These are phyloP conservation scores for Dactylellina haptotyla DNA, from an alignment of 2,329 filamentous ascomycete species.

Conservation along the genomic window DNA sequence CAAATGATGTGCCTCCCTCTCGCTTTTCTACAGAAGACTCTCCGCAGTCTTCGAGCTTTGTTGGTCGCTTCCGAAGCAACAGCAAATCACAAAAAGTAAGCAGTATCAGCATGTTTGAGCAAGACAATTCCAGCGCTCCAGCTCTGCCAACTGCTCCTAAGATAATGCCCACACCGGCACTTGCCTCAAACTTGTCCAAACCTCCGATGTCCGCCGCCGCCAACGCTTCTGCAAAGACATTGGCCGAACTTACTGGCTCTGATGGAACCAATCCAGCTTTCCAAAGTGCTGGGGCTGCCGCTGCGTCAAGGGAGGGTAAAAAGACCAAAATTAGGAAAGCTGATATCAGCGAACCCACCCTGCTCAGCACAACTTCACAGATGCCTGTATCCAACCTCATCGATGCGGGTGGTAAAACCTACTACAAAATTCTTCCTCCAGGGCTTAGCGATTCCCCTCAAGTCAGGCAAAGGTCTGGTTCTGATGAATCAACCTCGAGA, in stretches of 20 bases:
- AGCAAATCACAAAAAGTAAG: constrained; percentile 47
- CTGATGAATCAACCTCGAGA: constrained; percentile 32
- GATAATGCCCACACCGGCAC: constrained; percentile 3
- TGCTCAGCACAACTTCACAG: constrained; percentile 45
- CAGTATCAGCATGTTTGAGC: constrained; percentile 43
- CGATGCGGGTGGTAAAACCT: constrained; percentile 40
- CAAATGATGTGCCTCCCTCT: constrained; percentile 23
- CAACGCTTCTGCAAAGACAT: constrained; percentile 21
- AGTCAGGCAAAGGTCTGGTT: constrained; percentile 41
- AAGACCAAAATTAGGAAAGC: constrained; percentile 36
- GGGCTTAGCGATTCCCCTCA: constrained; percentile 40
- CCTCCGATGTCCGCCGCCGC: constrained; percentile 19
- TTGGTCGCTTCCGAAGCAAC: constrained; percentile 42
- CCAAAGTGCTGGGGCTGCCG: constrained; percentile 27
- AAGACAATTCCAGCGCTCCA: constrained; percentile 26
- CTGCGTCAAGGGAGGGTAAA: constrained; percentile 21
- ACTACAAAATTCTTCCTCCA: constrained; percentile 38
- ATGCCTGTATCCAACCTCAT: constrained; percentile 52
- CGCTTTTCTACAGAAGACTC: constrained; percentile 46
- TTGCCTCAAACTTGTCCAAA: constrained; percentile 29
- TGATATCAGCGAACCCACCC: constrained; percentile 45
- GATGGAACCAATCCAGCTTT: constrained; percentile 41
- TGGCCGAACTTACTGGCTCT: constrained; percentile 42
- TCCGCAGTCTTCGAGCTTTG: constrained; percentile 36
- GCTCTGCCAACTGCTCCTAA: constrained; percentile 37